Evolutionary conservation across 208 protist genomes (phyloP).

Genomic region (Herpetomonas tarakana): DNA sequence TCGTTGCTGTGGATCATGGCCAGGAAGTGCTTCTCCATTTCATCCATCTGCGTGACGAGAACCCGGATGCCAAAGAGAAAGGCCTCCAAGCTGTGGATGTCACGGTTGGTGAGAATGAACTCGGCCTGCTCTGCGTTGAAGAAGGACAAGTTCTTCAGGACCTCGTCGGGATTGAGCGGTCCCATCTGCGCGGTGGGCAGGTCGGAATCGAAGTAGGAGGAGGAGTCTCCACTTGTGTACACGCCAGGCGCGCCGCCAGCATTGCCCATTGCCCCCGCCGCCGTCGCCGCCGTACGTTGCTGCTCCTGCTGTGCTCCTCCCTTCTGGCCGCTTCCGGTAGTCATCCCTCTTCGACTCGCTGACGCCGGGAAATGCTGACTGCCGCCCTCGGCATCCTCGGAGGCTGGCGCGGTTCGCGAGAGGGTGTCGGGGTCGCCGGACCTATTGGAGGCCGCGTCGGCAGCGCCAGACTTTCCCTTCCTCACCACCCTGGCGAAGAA

Average conservation of each 20-base stretch:
- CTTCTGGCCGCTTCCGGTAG: too few species aligned
- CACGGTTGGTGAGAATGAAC: conserved; percentile 77
- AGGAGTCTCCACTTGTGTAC: neutral
- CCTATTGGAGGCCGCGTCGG: neutral
- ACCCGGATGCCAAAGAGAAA: conserved; percentile 79
- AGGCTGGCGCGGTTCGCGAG: neutral
- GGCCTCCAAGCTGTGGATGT: conserved; percentile 83
- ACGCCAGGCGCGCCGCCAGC: neutral
- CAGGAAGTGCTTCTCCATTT: conserved; percentile 69
- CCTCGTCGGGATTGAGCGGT: neutral
- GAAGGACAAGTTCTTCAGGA: conserved; percentile 22
- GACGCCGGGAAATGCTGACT: too few species aligned
- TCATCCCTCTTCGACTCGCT: too few species aligned
- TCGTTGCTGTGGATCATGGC: conserved; percentile 70
- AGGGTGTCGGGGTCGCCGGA: neutral
- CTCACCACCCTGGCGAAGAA: neutral
- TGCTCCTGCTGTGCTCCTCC: too few species aligned
- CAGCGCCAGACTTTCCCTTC: neutral
- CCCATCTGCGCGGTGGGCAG: neutral
- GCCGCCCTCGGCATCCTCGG: neutral
- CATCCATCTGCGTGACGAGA: conserved; percentile 60
- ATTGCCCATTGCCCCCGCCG: too few species aligned
- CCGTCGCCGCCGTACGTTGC: too few species aligned
- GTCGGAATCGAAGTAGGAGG: neutral
- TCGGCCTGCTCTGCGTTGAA: conserved; percentile 31